Base-by-base conservation (phyloP, 495 filamentous ascomycete genomes). In the Opeltia flavorubescens region DNA sequence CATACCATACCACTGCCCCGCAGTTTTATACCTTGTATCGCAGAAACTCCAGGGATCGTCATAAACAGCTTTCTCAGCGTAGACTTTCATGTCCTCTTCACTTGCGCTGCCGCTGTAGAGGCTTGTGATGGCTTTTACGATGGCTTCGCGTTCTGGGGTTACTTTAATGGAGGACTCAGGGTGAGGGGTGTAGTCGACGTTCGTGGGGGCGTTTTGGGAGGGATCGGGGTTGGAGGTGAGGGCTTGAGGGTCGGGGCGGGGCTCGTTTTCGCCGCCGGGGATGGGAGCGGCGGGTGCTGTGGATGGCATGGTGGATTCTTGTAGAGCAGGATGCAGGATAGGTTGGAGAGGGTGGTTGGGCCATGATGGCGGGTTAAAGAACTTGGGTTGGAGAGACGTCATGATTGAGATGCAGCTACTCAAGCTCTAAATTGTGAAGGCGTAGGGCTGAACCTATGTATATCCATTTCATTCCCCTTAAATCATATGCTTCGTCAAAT, bases 1-100 rank as follows among this genome's bases (percentile, higher is more conserved):
- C 53, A 0, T 48, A 58, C 69, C 67, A 50, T 65, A 71, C 66
- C 68, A 72, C 53, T 72, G 67, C 21, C 68, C 66, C 15, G 67
- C 66, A 53, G 71, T 69, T 48, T 69, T 70, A 47, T 67, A 70
- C 40, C 68, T 56, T 1, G 64, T 67, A 56, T 71, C 67, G 50
- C 67, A 71, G 50, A 64, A 71, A 48, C 65, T 68, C 59, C 64
- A 71, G 0, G 66, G 64, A 51, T 71, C 68, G 47, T 72, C 69
- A 42, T 72, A 71, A 33, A 72, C 52, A 4, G 69, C 57, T 38
- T 67, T 55, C 40, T 62, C 55, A 8, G 66, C 66, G 48, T 71
- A 70, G 4, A 70, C 68, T 26, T 58, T 50, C 65, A 71, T 72
- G 49, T 72, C 67, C 17, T 66, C 58, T 42, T 71, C 63, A 38